Percentiles rank a stretch among this genome's conserved stretches.
These are phyloP conservation scores for Hypsizygus marmoreus DNA, from an alignment of 768 basidiomycete genomes.

Conservation along the genomic window DNA sequence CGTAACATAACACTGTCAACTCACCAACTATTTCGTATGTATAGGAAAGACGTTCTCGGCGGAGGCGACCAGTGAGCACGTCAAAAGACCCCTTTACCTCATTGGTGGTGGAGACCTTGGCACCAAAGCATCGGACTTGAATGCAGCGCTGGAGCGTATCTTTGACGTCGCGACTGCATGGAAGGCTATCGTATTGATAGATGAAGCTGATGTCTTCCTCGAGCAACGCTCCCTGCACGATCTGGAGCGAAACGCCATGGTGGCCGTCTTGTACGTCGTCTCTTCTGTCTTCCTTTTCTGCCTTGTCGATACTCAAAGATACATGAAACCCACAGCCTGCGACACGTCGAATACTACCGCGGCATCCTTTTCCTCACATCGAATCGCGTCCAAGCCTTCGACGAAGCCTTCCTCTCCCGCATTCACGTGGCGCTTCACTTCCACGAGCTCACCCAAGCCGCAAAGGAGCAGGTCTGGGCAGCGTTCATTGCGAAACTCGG, in stretches of 20 bases:
- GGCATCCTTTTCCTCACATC: slow-evolving; percentile 61
- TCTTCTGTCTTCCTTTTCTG: slow-evolving; percentile 7
- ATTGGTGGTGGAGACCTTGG: slow-evolving; percentile 60
- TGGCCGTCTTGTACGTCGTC: slow-evolving; percentile 58
- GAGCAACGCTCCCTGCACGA: slow-evolving; percentile 68
- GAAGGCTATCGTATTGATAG: slow-evolving; percentile 61
- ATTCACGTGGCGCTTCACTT: slow-evolving; percentile 70
- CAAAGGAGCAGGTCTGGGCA: slow-evolving; percentile 62
- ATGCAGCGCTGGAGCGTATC: slow-evolving; percentile 44
- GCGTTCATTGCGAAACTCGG: slow-evolving; percentile 57
- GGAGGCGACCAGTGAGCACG: slow-evolving; percentile 59
- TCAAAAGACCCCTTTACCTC: slow-evolving; percentile 52
- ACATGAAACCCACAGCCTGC: slow-evolving; percentile 39
- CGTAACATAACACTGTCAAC: not conserved
- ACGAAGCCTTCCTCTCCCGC: slow-evolving; percentile 69
- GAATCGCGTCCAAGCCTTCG: slow-evolving; percentile 60
- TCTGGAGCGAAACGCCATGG: slow-evolving; percentile 69
- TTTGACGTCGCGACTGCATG: slow-evolving; percentile 59
- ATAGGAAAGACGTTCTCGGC: slow-evolving; percentile 60
- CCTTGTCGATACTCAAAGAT: slow-evolving; percentile 26
- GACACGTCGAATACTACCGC: slow-evolving; percentile 59
- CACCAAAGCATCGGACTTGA: slow-evolving; percentile 44
- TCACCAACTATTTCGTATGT: not conserved
- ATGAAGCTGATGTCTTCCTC: slow-evolving; percentile 73
- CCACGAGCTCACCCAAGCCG: slow-evolving; percentile 52